These are phyloP conservation scores for Candida bentonensis DNA, from an alignment of 805 yeast species.

Conservation along the genomic window DNA sequence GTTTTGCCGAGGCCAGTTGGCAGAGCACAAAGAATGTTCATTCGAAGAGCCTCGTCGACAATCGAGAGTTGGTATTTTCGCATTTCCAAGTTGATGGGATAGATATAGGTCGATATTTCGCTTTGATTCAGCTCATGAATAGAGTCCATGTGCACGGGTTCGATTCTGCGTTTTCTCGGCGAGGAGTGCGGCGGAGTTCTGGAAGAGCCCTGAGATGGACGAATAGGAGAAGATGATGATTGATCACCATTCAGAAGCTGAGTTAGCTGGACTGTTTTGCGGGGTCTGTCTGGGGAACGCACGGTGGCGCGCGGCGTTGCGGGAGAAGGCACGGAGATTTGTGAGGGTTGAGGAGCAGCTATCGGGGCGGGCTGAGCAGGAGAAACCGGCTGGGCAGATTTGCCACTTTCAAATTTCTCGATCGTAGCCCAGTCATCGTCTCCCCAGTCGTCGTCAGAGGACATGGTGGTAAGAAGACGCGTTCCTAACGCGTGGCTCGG, in stretches of 20 bases:
- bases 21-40: conserved; percentile 72
- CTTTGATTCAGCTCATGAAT: conserved; percentile 31
- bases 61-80: conserved; percentile 85
- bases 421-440: neutral
- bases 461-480: neutral
- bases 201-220: neutral
- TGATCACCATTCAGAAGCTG: neutral
- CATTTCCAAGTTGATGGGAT: conserved; percentile 73
- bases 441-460: neutral
- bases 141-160: neutral
- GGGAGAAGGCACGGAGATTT: too few species aligned
- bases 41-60: conserved; percentile 53
- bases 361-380: too few species aligned
- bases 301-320: too few species aligned
- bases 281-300: too few species aligned
- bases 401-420: neutral
- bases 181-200: neutral
- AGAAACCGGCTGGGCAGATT: too few species aligned
- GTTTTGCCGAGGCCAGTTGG: conserved; percentile 98
- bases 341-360: too few species aligned
- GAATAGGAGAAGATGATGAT: neutral
- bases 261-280: too few species aligned
- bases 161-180: neutral
- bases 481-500: too few species aligned
- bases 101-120: conserved; percentile 38